These are phyloP conservation scores for Flaveria linearis DNA, from an alignment of 129 eudicot genomes.

Conservation along the genomic window DNA sequence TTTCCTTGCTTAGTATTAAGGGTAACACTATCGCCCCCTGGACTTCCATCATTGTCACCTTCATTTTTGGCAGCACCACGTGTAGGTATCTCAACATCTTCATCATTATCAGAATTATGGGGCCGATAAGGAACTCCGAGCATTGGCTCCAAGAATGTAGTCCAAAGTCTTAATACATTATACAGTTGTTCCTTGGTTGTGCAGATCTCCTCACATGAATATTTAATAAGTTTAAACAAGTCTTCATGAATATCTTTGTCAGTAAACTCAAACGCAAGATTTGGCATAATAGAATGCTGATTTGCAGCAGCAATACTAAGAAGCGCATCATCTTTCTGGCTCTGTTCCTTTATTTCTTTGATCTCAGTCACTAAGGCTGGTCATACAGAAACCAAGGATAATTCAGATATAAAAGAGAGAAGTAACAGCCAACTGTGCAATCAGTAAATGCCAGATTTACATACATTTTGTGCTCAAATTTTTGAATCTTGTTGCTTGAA, in stretches of 20 bases:
- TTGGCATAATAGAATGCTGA: constrained; percentile 58
- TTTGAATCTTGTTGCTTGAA: constrained; percentile 99
- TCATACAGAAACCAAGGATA: constrained; percentile 24
- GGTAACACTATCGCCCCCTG: constrained; percentile 45
- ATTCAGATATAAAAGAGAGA: neutral
- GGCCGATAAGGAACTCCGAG: constrained; percentile 59
- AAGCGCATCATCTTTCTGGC: constrained; percentile 64
- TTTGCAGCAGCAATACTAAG: constrained; percentile 76
- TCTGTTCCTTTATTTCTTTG: constrained; percentile 80
- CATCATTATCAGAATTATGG: constrained; percentile 37
- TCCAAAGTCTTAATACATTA: constrained; percentile 81
- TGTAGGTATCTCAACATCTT: constrained; percentile 50
- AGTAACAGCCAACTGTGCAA: constrained; percentile 11
- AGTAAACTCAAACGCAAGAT: constrained; percentile 63
- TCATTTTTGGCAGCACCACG: constrained; percentile 35
- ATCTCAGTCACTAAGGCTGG: constrained; percentile 81
- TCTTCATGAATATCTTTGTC: constrained; percentile 82
- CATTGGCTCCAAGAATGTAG: constrained; percentile 87
- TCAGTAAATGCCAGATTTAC: constrained; percentile 23
- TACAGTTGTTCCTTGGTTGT: constrained; percentile 75
- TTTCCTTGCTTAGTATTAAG: constrained; percentile 45
- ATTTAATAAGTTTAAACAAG: constrained; percentile 64
- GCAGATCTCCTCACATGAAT: constrained; percentile 84
- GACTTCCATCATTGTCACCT: constrained; percentile 56
- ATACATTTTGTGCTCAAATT: constrained; percentile 84